Evolutionary conservation across 208 protist genomes (phyloP), one percentile per base, ranked within the genome.

Genomic region (Novymonas esmeraldas): DNA sequence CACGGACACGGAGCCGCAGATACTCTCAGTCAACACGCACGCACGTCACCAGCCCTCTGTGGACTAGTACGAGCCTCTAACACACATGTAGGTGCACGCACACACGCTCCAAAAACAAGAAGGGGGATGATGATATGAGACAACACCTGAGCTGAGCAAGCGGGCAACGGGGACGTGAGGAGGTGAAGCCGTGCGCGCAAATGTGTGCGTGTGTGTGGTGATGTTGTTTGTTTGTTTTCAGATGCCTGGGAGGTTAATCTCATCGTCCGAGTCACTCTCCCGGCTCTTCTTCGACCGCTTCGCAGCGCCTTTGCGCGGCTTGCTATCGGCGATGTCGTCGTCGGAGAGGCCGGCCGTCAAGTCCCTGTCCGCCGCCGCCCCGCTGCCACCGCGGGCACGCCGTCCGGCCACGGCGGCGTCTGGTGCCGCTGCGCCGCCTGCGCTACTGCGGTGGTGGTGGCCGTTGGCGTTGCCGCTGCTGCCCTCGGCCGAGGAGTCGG

Each of bases 181-280:
- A n/a, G n/a, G n/a, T n/a, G n/a, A n/a, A n/a, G n/a, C n/a, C n/a
- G n/a, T n/a, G n/a, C n/a, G n/a, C n/a, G n/a, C n/a, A n/a, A n/a
- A n/a, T n/a, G n/a, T n/a, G n/a, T n/a, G n/a, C n/a, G n/a, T n/a
- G n/a, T n/a, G n/a, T n/a, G n/a, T n/a, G n/a, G n/a, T n/a, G n/a
- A n/a, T n/a, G n/a, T n/a, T n/a, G n/a, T n/a, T n/a, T n/a, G 54
- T 18, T 26, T 26, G 31, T 20, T 13, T 26, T 29, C 31, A 90
- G 64, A 94, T 79, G 39, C 90, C 90, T 29, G 90, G 90, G 11
- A 95, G 75, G 22, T 90, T 69, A 45, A 95, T 78, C 14, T 95
- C 90, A n/a, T 87, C 86, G 33, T 93, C 90, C 7, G 73, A 76
- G 41, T 89, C 79, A 16, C 70, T 78, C 24, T 51, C 72, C 48